Evolutionary conservation across 1,284 basidiomycete genomes (phyloP).

Genomic region (Calocybe gambosa): DNA sequence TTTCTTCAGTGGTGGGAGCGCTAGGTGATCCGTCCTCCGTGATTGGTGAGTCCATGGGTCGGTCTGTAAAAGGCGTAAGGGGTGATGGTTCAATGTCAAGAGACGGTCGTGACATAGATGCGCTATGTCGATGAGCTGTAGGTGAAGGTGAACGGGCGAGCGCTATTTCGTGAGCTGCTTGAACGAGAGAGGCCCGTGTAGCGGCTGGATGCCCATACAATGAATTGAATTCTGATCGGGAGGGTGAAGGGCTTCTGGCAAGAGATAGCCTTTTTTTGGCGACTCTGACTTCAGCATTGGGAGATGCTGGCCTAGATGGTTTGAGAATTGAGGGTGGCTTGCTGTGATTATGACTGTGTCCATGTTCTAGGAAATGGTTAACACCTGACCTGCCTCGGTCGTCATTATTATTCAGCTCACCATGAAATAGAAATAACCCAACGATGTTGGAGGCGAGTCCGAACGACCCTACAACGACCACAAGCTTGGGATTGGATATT

Average conservation of each 20-base stretch:
- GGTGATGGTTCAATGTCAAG: constrained; percentile 17
- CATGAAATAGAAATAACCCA: constrained; percentile 94
- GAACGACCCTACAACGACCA: constrained; percentile 87
- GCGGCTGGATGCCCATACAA: constrained; percentile 85
- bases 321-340: constrained; percentile 25
- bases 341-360: constrained; percentile 42
- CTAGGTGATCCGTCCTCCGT: constrained; percentile 3
- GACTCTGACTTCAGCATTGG: constrained; percentile 21
- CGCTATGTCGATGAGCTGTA: constrained; percentile 23
- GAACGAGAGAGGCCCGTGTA: constrained; percentile 83
- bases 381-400: neutral
- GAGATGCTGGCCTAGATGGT: constrained; percentile 17
- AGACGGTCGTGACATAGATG: constrained; percentile 25
- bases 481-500: constrained; percentile 81
- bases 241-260: constrained; percentile 24
- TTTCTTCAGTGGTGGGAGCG: constrained; percentile 24
- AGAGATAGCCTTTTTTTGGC: constrained; percentile 19
- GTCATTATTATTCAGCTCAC: constrained; percentile 35
- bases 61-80: neutral
- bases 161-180: constrained; percentile 81
- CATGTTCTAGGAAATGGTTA: constrained; percentile 50
- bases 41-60: constrained; percentile 13
- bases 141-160: constrained; percentile 48
- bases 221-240: constrained; percentile 46
- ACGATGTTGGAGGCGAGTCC: constrained; percentile 92